phyloP scores from a whole-genome alignment of 2,329 filamentous ascomycete genomes.

The Neofusicoccum umdonicola region DNA sequence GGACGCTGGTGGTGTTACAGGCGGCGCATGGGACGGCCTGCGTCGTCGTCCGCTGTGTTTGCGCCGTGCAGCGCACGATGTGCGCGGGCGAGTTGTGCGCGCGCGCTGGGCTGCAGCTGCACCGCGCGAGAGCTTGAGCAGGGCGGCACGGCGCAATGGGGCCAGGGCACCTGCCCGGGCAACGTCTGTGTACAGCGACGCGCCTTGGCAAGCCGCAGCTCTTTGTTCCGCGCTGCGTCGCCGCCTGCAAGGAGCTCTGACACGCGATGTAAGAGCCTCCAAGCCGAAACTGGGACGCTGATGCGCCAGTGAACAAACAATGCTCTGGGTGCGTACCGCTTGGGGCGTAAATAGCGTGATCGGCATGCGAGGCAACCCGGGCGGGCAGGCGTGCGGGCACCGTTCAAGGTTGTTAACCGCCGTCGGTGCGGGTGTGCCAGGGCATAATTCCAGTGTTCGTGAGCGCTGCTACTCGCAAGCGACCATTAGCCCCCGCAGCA shows the following conservation, averaged over 20 bases:
- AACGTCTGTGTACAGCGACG: slow-evolving; percentile 15
- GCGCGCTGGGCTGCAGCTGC: slow-evolving; percentile 6
- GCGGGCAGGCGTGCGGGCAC: slow-evolving; percentile 5
- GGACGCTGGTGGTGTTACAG: slow-evolving; percentile 9
- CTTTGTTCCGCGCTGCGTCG: slow-evolving; percentile 18
- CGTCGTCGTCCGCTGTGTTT: not conserved
- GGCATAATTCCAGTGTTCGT: slow-evolving; percentile 19
- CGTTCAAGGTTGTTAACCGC: slow-evolving; percentile 15
- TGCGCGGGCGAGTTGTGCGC: not conserved
- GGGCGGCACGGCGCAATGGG: not conserved
- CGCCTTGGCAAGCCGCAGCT: slow-evolving; percentile 10
- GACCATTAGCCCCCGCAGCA: slow-evolving; percentile 26
- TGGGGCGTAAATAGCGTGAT: slow-evolving; percentile 17
- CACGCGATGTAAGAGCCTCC: slow-evolving; percentile 16
- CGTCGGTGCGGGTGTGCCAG: slow-evolving; percentile 9
- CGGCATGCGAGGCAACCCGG: slow-evolving; percentile 16
- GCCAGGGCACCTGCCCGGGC: slow-evolving; percentile 17
- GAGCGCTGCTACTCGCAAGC: slow-evolving; percentile 20
- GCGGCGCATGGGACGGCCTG: slow-evolving; percentile 13
- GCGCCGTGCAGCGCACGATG: not conserved
- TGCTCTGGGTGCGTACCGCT: slow-evolving; percentile 2
- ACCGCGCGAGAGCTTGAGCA: not conserved
- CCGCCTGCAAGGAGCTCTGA: slow-evolving; percentile 16
- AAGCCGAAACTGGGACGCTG: slow-evolving; percentile 3
- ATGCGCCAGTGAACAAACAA: slow-evolving; percentile 14